A percentile compares a stretch with the other conserved stretches of the same genome.
Evolutionary conservation across 495 filamentous ascomycete species (phyloP).

Genomic region (Pseudevernia furfuracea): DNA sequence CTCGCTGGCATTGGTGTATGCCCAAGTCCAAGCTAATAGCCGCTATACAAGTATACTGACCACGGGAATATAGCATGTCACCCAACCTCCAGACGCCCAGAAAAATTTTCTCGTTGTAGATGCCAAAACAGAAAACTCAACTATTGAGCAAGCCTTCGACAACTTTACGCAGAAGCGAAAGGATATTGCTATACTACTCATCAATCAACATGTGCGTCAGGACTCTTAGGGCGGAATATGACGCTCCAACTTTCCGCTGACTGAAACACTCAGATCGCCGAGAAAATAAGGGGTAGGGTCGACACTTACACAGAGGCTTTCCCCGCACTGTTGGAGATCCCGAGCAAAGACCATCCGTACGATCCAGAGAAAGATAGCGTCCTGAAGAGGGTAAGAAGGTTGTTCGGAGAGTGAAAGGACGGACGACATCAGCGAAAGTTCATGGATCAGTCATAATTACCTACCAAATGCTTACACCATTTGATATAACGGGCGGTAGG

Average conservation of each 20-base stretch:
- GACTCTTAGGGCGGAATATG: not conserved
- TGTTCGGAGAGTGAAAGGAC: constrained; percentile 75
- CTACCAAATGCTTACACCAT: not conserved
- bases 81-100: constrained; percentile 69
- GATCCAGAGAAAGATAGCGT: constrained; percentile 99
- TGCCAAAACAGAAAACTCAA: constrained; percentile 74
- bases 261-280: constrained; percentile 62
- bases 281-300: constrained; percentile 75
- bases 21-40: constrained; percentile 15
- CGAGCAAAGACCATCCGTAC: constrained; percentile 98
- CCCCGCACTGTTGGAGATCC: constrained; percentile 74
- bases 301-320: constrained; percentile 49
- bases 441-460: not conserved
- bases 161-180: constrained; percentile 80
- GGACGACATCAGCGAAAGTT: not conserved
- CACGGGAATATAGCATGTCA: constrained; percentile 53
- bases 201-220: constrained; percentile 86
- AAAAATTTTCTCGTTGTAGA: constrained; percentile 98
- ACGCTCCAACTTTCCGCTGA: not conserved
- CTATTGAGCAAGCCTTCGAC: constrained; percentile 88
- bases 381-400: constrained; percentile 74
- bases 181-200: constrained; percentile 91
- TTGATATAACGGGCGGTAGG: not conserved
- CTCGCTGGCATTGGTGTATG: constrained; percentile 92
- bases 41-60: constrained; percentile 8